Conservation (phyloP, 2,329 filamentous ascomycete species). For the Epichloe brachyelytri region DNA sequence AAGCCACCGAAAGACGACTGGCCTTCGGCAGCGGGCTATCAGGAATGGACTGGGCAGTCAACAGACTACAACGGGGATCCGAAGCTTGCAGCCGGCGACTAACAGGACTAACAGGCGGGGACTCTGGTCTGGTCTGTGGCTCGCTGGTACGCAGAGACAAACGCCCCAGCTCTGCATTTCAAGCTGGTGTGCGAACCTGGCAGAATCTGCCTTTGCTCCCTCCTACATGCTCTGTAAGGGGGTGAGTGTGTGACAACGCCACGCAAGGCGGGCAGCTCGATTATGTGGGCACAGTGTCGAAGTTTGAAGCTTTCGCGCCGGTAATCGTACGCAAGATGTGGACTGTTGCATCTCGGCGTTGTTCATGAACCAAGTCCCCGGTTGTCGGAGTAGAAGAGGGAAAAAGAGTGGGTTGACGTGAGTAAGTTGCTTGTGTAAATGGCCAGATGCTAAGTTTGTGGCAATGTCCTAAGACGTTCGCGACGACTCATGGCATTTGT, state of each 20-base stretch:
- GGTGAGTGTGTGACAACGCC: constrained; percentile 1
- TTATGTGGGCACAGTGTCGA: background rate
- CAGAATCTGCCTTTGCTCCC: background rate
- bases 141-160: background rate
- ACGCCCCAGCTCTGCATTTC: constrained; percentile 6
- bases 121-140: background rate
- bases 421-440: background rate
- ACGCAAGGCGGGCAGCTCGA: constrained; percentile 3
- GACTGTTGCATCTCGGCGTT: background rate
- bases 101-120: constrained; percentile 3
- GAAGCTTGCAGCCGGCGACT: constrained; percentile 1
- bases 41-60: background rate
- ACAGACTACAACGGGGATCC: background rate
- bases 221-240: background rate
- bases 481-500: background rate
- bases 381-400: background rate
- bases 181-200: background rate
- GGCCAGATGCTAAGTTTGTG: background rate
- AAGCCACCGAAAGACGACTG: constrained; percentile 1
- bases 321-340: background rate
- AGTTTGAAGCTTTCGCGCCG: background rate
- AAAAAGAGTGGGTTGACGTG: background rate
- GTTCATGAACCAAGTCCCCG: background rate
- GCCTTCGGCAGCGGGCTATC: background rate
- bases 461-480: background rate